A percentile compares a stretch with the other conserved stretches of the same genome.
These are phyloP conservation scores for Xylaria sp. DNA, from an alignment of 2,329 filamentous ascomycete species.

Conservation along the genomic window DNA sequence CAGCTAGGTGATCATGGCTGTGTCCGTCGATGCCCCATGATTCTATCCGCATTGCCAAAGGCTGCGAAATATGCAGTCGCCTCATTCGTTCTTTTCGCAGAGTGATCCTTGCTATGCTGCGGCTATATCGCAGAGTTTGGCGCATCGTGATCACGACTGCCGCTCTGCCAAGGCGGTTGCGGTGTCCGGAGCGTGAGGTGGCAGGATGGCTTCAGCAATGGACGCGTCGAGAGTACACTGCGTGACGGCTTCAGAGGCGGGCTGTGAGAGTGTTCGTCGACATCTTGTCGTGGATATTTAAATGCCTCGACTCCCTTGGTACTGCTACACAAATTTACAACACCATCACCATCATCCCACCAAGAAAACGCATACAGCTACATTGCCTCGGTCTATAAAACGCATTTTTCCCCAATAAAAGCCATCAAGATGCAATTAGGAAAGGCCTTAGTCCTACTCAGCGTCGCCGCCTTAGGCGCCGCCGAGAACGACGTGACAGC, in stretches of 20 bases:
- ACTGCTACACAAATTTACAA: background rate
- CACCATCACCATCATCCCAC: background rate
- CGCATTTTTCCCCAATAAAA: background rate
- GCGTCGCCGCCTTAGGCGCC: constrained; percentile 26
- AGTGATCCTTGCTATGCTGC: constrained; percentile 6
- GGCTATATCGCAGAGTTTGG: constrained; percentile 19
- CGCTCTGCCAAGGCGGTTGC: constrained; percentile 22
- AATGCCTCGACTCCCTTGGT: constrained; percentile 8
- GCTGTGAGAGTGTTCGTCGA: background rate
- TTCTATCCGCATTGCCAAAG: constrained; percentile 5
- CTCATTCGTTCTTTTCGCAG: constrained; percentile 9
- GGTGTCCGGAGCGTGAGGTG: constrained; percentile 17
- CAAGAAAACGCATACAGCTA: constrained; percentile 2
- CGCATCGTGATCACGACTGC: constrained; percentile 24
- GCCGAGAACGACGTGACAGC: constrained; percentile 40
- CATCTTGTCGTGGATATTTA: constrained; percentile 13
- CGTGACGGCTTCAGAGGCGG: background rate
- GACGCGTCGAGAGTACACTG: background rate
- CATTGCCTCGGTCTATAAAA: background rate
- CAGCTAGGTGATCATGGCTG: constrained; percentile 33
- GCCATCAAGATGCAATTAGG: constrained; percentile 29
- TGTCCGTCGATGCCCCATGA: constrained; percentile 13
- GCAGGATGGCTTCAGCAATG: background rate
- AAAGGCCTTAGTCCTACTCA: constrained; percentile 23
- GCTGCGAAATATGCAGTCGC: background rate